A percentile compares a stretch with the other conserved stretches of the same genome.
Conservation (phyloP, 495 filamentous ascomycete species). For the Xylaria curta region DNA sequence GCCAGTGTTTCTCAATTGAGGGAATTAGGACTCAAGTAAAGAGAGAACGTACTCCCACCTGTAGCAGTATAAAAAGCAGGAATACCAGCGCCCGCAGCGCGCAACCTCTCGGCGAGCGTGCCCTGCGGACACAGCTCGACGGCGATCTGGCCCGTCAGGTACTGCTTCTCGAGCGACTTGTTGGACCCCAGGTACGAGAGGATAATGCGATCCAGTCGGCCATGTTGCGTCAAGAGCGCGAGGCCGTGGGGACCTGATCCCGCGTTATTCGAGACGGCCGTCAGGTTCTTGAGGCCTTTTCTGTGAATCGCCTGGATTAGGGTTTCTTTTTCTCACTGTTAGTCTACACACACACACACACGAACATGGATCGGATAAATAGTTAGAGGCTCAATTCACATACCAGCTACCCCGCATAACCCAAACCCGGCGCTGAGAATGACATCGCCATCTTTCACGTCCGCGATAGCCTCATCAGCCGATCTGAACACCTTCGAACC, state of each 20-base stretch:
- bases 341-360: background rate
- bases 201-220: conserved; percentile 65
- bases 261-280: conserved; percentile 71
- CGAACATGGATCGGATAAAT: background rate
- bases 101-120: conserved; percentile 66
- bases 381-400: conserved; percentile 18
- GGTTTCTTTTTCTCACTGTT: conserved; percentile 43
- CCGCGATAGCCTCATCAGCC: conserved; percentile 66
- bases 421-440: conserved; percentile 68
- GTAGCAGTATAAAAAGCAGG: conserved; percentile 72
- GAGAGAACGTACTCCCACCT: conserved; percentile 52
- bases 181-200: conserved; percentile 68
- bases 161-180: conserved; percentile 68
- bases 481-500: conserved; percentile 61
- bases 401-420: conserved; percentile 65
- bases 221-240: conserved; percentile 57
- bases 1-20: background rate
- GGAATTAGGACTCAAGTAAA: no score
- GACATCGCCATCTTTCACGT: conserved; percentile 63
- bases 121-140: conserved; percentile 72
- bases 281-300: conserved; percentile 59
- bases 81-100: conserved; percentile 70
- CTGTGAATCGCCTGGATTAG: conserved; percentile 57
- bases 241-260: conserved; percentile 63
- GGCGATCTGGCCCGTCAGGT: conserved; percentile 65